These are phyloP conservation scores for Cyclotella baltica DNA, from an alignment of 108 stramenopile species.

Conservation along the genomic window DNA sequence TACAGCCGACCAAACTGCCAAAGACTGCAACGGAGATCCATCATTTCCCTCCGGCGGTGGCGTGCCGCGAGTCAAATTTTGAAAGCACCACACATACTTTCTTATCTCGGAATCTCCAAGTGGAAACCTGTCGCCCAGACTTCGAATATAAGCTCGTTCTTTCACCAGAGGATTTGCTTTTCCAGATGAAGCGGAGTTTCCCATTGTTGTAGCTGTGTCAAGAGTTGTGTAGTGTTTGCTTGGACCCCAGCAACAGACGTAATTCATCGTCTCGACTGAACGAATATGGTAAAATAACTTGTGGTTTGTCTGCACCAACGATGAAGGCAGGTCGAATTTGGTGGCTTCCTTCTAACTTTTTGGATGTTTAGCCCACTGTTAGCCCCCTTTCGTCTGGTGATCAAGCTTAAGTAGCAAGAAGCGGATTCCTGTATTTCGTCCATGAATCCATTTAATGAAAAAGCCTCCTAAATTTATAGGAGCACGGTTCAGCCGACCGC, in stretches of 20 bases:
- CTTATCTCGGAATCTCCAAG: constrained; percentile 46
- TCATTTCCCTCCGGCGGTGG: background rate
- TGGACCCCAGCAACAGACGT: background rate
- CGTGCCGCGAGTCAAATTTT: background rate
- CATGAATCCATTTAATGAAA: no score
- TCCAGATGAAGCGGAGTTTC: constrained; percentile 25
- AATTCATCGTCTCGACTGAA: background rate
- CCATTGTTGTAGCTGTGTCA: constrained; percentile 24
- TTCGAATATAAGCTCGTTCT: constrained; percentile 36
- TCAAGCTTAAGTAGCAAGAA: no score
- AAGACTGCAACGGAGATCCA: constrained; percentile 1
- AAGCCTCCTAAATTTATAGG: no score
- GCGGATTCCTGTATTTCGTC: no score
- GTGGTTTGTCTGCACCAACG: no score
- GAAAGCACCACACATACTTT: constrained; percentile 41
- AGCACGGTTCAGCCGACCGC: no score
- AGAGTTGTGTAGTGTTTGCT: background rate
- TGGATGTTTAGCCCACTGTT: no score
- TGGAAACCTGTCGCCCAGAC: constrained; percentile 47
- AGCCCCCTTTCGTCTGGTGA: no score
- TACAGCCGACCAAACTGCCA: constrained; percentile 33
- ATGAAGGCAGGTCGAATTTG: no score
- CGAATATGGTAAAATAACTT: no score
- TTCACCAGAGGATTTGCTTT: constrained; percentile 7
- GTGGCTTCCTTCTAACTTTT: no score